These are phyloP conservation scores for Colletotrichum aenigma DNA, from an alignment of 2,329 filamentous ascomycete genomes.

Conservation along the genomic window DNA sequence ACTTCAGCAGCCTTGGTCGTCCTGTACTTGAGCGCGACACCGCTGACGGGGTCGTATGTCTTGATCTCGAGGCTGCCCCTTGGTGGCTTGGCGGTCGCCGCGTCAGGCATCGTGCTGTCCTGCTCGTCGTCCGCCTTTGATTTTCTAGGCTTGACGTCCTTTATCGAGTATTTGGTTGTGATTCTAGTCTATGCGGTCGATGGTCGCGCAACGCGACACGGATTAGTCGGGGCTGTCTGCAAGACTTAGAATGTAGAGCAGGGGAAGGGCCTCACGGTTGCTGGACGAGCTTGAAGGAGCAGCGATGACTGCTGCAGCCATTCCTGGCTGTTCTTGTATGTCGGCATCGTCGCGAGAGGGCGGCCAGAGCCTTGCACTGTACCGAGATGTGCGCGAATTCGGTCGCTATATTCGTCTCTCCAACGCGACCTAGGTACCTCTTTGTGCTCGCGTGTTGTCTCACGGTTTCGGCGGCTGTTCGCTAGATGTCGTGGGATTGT, in stretches of 20 bases:
- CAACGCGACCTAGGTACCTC: not conserved
- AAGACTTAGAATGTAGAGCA: not conserved
- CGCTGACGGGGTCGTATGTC: constrained; percentile 84
- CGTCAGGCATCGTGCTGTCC: constrained; percentile 30
- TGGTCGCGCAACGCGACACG: not conserved
- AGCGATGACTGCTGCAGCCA: constrained; percentile 90
- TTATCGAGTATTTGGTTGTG: constrained; percentile 88
- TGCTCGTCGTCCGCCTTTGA: constrained; percentile 28
- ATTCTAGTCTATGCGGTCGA: constrained; percentile 72
- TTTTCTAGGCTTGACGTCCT: constrained; percentile 40
- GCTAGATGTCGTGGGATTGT: not conserved
- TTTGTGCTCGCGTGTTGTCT: not conserved
- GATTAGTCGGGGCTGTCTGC: not conserved
- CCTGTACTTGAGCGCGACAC: constrained; percentile 86
- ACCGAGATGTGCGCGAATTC: not conserved
- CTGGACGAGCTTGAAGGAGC: constrained; percentile 84
- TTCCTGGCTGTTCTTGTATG: constrained; percentile 81
- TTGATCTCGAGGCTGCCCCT: constrained; percentile 81
- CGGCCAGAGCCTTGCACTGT: not conserved
- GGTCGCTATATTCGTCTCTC: not conserved
- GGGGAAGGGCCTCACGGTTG: constrained; percentile 67
- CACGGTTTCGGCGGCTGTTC: not conserved
- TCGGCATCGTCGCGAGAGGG: constrained; percentile 67
- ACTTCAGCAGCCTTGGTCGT: constrained; percentile 94
- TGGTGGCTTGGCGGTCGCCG: constrained; percentile 48